Evolutionary conservation across 345 rosid genomes (phyloP).

Genomic region (Hibiscus syriacus): DNA sequence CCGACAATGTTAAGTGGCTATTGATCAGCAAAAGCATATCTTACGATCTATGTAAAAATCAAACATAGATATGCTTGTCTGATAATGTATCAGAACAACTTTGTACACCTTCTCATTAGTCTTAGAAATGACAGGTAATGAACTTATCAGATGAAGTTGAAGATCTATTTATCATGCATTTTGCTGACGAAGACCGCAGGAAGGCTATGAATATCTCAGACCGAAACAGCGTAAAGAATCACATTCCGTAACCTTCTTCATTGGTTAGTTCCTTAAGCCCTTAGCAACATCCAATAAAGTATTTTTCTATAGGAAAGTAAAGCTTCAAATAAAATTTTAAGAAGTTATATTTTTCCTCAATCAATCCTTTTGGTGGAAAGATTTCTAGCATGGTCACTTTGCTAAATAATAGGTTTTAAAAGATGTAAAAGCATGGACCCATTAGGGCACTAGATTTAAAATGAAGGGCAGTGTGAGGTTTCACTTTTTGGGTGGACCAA

Average conservation of each 20-base stretch:
- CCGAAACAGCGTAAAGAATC: conserved; percentile 80
- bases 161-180: conserved; percentile 70
- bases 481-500: conserved; percentile 41
- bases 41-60: conserved; percentile 6
- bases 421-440: conserved; percentile 37
- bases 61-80: conserved; percentile 29
- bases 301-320: neutral
- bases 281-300: too few species aligned
- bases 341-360: conserved; percentile 7
- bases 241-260: conserved; percentile 79
- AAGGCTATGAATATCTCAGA: conserved; percentile 85
- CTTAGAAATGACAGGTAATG: conserved; percentile 60
- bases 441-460: conserved; percentile 27
- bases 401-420: conserved; percentile 14
- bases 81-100: conserved; percentile 5
- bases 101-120: conserved; percentile 16
- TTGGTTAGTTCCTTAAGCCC: conserved; percentile 74
- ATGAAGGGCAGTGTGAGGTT: conserved; percentile 15
- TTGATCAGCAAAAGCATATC: conserved; percentile 17
- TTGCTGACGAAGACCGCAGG: conserved; percentile 73
- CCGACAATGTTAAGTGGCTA: conserved; percentile 42
- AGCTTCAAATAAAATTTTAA: conserved; percentile 1
- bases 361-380: conserved; percentile 23
- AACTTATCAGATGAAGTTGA: conserved; percentile 86
- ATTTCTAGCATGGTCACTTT: conserved; percentile 19